Evolutionary conservation across 2,329 filamentous ascomycete genomes (phyloP).

Genomic region (Ceratocystiopsis minuta): DNA sequence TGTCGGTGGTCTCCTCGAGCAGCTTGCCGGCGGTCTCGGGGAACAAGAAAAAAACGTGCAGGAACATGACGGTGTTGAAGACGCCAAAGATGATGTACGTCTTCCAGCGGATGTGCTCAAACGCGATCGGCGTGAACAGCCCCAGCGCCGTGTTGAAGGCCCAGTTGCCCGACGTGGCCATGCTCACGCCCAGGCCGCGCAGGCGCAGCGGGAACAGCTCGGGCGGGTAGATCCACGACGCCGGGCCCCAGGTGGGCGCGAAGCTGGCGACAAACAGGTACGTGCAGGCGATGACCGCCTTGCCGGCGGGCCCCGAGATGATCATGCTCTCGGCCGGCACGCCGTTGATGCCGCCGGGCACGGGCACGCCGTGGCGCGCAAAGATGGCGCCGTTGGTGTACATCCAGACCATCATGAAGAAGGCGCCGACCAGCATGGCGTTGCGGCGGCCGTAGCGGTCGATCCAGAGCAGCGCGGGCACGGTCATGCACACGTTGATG

Average conservation of each 20-base stretch:
- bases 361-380: constrained; percentile 21
- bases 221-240: constrained; percentile 27
- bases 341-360: constrained; percentile 17
- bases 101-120: constrained; percentile 20
- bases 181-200: constrained; percentile 19
- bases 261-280: constrained; percentile 42
- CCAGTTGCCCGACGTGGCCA: constrained; percentile 20
- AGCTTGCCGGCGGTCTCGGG: constrained; percentile 20
- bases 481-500: constrained; percentile 65
- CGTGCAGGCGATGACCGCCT: constrained; percentile 44
- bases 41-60: constrained; percentile 18
- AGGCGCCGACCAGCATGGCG: constrained; percentile 45
- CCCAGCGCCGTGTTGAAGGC: constrained; percentile 21
- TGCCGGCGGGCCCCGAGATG: constrained; percentile 30
- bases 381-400: constrained; percentile 28
- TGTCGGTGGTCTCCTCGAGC: constrained; percentile 16
- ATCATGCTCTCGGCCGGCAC: constrained; percentile 26
- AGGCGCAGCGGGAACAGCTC: constrained; percentile 28
- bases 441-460: constrained; percentile 59
- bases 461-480: constrained; percentile 57
- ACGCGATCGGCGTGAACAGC: constrained; percentile 20
- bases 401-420: constrained; percentile 39
- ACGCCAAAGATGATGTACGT: constrained; percentile 18
- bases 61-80: constrained; percentile 17
- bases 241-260: constrained; percentile 26